A percentile compares a stretch with the other conserved stretches of the same genome.
phyloP scores from a whole-genome alignment of 2,329 filamentous ascomycete genomes.

The Ophiostoma australiae region DNA sequence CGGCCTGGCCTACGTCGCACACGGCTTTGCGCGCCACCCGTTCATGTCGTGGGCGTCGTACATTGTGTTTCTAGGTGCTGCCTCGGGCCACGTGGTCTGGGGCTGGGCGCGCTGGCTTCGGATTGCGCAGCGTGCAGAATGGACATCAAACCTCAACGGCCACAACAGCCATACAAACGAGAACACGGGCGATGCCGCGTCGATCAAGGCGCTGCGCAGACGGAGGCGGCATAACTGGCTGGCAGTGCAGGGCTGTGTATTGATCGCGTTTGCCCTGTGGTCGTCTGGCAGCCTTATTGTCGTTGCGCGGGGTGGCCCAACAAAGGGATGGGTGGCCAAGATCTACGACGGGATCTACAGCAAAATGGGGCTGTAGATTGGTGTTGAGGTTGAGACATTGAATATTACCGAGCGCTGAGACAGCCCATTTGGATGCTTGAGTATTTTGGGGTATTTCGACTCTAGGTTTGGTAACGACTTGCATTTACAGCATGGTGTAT shows the following conservation, averaged over 20 bases:
- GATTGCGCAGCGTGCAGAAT: conserved; percentile 53
- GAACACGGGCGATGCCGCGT: conserved; percentile 16
- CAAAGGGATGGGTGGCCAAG: conserved; percentile 71
- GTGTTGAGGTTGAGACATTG: not conserved
- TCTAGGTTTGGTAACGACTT: not conserved
- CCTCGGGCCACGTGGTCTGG: conserved; percentile 75
- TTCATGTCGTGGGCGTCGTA: conserved; percentile 65
- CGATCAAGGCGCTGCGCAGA: conserved; percentile 45
- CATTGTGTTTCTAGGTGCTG: conserved; percentile 58
- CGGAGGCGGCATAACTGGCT: conserved; percentile 61
- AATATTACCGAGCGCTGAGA: not conserved
- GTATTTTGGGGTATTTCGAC: not conserved
- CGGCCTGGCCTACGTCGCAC: conserved; percentile 74
- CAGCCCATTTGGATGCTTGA: not conserved
- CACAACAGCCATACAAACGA: conserved; percentile 33
- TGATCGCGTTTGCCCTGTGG: conserved; percentile 63
- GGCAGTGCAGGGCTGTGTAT: conserved; percentile 61
- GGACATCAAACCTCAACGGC: conserved; percentile 29
- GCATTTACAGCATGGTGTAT: conserved; percentile 6
- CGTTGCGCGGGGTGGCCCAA: conserved; percentile 65
- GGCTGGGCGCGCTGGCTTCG: conserved; percentile 80
- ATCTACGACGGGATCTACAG: conserved; percentile 69
- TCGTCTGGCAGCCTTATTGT: conserved; percentile 74
- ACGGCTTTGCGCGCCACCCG: conserved; percentile 73
- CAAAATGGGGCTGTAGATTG: conserved; percentile 19